Base-by-base conservation (phyloP, 108 stramenopile species). In the Pseudonitzschia pungens region DNA sequence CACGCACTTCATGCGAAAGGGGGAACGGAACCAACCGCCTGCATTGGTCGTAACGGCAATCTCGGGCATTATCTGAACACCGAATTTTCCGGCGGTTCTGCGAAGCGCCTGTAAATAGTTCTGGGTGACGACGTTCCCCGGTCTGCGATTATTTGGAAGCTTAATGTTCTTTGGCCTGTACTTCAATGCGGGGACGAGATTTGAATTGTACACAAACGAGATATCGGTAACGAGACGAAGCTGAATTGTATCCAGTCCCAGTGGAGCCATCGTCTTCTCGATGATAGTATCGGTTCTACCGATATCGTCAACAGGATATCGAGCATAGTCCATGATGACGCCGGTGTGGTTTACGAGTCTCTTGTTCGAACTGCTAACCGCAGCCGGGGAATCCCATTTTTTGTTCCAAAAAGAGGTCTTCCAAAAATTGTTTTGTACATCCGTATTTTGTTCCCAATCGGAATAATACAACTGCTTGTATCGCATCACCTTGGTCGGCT, bases 61-160 rank as follows among this genome's bases (percentile, higher is more conserved):
- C 52, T 82, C 81, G 4, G 81, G 81, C 24, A 82, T 72, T 11
- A 77, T 51, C 5, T 50, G 31, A 59, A 82, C 69, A 22, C 77
- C 77, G 20, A 26, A 16, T 11, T 48, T 53, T 21, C 21, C 52
- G 7, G 60, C 60, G 14, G 7, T 28, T 20, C 14, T 29, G 7
- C 60, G 27, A n/a, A n/a, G n/a, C n/a, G n/a, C n/a, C n/a, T n/a
- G n/a, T n/a, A n/a, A n/a, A n/a, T n/a, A n/a, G n/a, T n/a, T n/a
- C n/a, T n/a, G n/a, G n/a, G n/a, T n/a, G n/a, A n/a, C n/a, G n/a
- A n/a, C n/a, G n/a, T n/a, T n/a, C n/a, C n/a, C n/a, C n/a, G n/a
- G n/a, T n/a, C n/a, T n/a, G n/a, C n/a, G n/a, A n/a, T n/a, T n/a
- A n/a, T n/a, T n/a, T n/a, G n/a, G n/a, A n/a, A n/a, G n/a, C n/a